These are phyloP conservation scores for Russula lepida DNA, from an alignment of 768 basidiomycete species.

Conservation along the genomic window DNA sequence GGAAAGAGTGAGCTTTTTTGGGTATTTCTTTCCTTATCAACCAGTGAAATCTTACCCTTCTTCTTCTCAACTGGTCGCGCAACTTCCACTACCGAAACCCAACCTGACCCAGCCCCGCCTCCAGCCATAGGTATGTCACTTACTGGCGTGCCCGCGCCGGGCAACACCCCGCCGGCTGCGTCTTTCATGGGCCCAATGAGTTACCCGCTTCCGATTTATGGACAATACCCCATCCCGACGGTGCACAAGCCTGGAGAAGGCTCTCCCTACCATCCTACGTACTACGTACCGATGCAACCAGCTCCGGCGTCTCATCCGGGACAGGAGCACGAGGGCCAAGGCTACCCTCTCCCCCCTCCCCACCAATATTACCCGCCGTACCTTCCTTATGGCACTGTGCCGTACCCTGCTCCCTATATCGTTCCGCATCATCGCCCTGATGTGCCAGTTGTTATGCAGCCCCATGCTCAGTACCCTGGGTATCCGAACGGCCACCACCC, in stretches of 20 bases:
- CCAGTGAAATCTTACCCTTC: constrained; percentile 20
- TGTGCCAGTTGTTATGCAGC: constrained; percentile 17
- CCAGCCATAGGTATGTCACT: constrained; percentile 26
- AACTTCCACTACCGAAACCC: constrained; percentile 43
- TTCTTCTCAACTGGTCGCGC: constrained; percentile 37
- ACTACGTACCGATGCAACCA: constrained; percentile 38
- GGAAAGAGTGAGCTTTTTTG: constrained; percentile 57
- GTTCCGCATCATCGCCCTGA: constrained; percentile 32
- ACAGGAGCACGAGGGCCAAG: constrained; percentile 28
- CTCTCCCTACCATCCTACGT: constrained; percentile 46
- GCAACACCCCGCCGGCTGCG: constrained; percentile 37
- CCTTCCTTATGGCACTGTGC: constrained; percentile 39
- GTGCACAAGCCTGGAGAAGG: constrained; percentile 44
- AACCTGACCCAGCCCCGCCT: constrained; percentile 35
- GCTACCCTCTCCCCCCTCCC: constrained; percentile 30
- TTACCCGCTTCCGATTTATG: constrained; percentile 47
- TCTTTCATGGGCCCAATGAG: constrained; percentile 45
- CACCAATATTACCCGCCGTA: constrained; percentile 41
- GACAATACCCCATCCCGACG: constrained; percentile 40
- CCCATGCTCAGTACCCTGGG: constrained; percentile 19
- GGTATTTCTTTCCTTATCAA: constrained; percentile 15
- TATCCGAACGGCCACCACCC: constrained; percentile 34
- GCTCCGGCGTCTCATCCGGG: constrained; percentile 30
- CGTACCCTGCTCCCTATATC: constrained; percentile 41
- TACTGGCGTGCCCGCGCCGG: constrained; percentile 25